Conservation (phyloP, 2,329 filamentous ascomycete species). For the Claviceps arundinis region DNA sequence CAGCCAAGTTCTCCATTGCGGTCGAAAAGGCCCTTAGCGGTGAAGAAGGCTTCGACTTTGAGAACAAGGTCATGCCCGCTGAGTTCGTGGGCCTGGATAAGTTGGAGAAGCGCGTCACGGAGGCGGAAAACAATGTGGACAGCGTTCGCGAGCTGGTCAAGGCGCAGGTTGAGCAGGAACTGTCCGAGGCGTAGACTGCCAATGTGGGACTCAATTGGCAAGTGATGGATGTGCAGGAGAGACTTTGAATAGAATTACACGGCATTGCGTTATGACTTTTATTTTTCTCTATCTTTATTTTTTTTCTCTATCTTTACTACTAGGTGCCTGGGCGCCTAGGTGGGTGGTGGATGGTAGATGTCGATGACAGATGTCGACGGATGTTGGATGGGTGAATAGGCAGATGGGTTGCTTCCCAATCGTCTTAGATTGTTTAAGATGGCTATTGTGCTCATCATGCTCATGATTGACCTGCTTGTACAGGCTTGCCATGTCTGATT, state of each 20-base stretch:
- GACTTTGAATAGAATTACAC: neutral
- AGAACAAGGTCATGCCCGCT: slow-evolving; percentile 57
- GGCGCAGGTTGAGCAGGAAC: slow-evolving; percentile 55
- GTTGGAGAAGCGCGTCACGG: slow-evolving; percentile 59
- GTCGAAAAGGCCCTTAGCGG: slow-evolving; percentile 67
- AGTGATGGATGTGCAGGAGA: too few species aligned
- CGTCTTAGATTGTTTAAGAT: too few species aligned
- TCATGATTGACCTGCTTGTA: too few species aligned
- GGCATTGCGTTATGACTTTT: neutral
- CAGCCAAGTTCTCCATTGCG: slow-evolving; percentile 82
- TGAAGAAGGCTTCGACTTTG: slow-evolving; percentile 62
- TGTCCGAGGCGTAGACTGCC: slow-evolving; percentile 21
- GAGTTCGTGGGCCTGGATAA: slow-evolving; percentile 72
- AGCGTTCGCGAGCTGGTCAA: slow-evolving; percentile 64
- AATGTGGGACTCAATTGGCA: too few species aligned
- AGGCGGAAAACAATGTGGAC: slow-evolving; percentile 59
- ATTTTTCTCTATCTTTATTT: neutral
- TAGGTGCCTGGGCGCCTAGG: too few species aligned
- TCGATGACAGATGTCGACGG: too few species aligned
- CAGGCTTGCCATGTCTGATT: too few species aligned
- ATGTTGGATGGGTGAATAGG: too few species aligned
- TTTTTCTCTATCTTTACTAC: too few species aligned
- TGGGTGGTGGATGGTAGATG: too few species aligned
- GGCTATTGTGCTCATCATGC: too few species aligned
- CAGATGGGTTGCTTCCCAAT: too few species aligned